phyloP scores from a whole-genome alignment of 169 alveolate species.

The Eimeria falciformis region DNA sequence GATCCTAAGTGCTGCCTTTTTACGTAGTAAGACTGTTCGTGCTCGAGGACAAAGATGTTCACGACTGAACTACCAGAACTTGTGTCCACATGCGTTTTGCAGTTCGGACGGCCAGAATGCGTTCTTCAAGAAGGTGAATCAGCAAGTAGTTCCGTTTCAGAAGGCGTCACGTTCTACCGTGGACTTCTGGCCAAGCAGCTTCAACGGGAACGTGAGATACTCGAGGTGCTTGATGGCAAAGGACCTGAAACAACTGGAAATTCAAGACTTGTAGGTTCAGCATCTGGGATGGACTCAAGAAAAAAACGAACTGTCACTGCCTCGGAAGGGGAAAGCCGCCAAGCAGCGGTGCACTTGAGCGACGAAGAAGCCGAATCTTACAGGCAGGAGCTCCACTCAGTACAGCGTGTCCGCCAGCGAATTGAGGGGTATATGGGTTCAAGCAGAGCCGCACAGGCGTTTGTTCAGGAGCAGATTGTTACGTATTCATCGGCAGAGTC shows the following conservation, averaged over 20 bases:
- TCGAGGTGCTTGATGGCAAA: conserved; percentile 18
- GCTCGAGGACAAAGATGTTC: too few species aligned
- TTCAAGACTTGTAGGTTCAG: not conserved
- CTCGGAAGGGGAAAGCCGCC: conserved; percentile 36
- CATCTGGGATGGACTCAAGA: not conserved
- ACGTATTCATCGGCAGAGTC: conserved; percentile 37
- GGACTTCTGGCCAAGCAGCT: conserved; percentile 62
- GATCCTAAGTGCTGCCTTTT: too few species aligned
- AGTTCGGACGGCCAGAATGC: conserved; percentile 59
- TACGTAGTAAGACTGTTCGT: too few species aligned
- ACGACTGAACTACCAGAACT: too few species aligned
- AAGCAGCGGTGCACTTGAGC: not conserved
- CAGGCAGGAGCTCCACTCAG: conserved; percentile 54
- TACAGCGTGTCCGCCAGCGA: conserved; percentile 67
- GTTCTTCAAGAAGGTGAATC: conserved; percentile 25
- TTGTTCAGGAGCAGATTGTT: conserved; percentile 48
- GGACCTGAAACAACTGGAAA: conserved; percentile 1
- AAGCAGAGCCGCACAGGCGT: conserved; percentile 32
- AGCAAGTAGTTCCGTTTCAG: not conserved
- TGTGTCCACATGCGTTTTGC: not conserved
- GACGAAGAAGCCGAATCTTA: conserved; percentile 5
- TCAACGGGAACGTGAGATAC: conserved; percentile 67
- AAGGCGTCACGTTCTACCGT: conserved; percentile 53
- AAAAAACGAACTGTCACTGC: not conserved
- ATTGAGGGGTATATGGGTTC: conserved; percentile 31